Evolutionary conservation across 371 early-diverging fungal species (phyloP).

Genomic region (Mortierella sp.): DNA sequence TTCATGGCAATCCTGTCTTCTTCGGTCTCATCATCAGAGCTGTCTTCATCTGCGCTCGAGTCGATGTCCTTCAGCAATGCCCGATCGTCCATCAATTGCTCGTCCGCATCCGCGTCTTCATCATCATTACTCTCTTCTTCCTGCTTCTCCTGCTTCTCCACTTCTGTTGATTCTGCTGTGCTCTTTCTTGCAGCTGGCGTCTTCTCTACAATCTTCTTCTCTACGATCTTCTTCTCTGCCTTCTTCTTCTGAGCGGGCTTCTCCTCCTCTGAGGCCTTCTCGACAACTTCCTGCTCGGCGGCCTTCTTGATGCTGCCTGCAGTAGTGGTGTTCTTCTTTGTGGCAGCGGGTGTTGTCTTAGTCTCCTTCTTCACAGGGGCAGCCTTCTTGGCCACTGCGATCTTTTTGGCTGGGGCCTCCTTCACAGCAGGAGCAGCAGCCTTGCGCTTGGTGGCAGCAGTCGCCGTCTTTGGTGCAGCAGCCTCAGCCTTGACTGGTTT

Average conservation of each 20-base stretch:
- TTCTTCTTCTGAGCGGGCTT: conserved; percentile 39
- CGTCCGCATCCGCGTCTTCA: conserved; percentile 53
- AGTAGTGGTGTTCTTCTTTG: conserved; percentile 39
- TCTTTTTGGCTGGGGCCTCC: conserved; percentile 46
- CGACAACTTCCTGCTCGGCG: conserved; percentile 20
- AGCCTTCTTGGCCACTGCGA: conserved; percentile 37
- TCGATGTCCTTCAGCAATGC: conserved; percentile 64
- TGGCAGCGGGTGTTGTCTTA: conserved; percentile 17
- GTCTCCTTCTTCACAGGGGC: conserved; percentile 33
- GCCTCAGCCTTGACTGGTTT: conserved; percentile 18
- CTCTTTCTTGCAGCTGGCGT: conserved; percentile 44
- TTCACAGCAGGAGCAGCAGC: conserved; percentile 34
- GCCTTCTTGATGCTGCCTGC: conserved; percentile 25
- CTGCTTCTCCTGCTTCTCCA: conserved; percentile 39
- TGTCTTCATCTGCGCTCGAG: conserved; percentile 60
- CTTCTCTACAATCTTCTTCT: conserved; percentile 19
- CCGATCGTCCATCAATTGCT: conserved; percentile 62
- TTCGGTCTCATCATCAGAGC: conserved; percentile 56
- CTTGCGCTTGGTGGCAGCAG: conserved; percentile 37
- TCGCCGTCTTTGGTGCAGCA: conserved; percentile 3
- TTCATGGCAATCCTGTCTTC: conserved; percentile 50
- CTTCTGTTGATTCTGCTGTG: conserved; percentile 26
- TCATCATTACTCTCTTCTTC: conserved; percentile 41
- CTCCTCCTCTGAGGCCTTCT: conserved; percentile 35
- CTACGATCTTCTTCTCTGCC: conserved; percentile 40